Conservation (phyloP, 1,284 basidiomycete species). For the Earliella scabrosa region DNA sequence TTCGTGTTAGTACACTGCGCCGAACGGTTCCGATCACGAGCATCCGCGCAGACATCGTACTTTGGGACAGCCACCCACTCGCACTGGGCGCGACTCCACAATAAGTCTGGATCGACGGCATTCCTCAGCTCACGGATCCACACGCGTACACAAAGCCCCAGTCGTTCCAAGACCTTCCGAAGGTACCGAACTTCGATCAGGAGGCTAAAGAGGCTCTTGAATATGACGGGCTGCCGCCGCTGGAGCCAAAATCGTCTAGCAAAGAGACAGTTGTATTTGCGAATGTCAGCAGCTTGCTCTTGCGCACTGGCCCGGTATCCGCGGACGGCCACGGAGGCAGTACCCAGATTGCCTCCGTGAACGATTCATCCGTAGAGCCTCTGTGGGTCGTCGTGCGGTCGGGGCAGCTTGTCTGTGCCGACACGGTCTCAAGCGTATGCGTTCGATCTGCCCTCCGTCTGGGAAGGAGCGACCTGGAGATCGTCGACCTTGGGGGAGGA, state of each 20-base stretch:
- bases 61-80: conserved; percentile 83
- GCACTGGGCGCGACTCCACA: conserved; percentile 71
- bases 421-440: conserved; percentile 10
- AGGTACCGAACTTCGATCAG: conserved; percentile 61
- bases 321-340: too few relatives aligned
- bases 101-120: conserved; percentile 77
- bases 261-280: conserved; percentile 53
- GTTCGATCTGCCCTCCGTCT: conserved; percentile 14
- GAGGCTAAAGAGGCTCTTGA: conserved; percentile 57
- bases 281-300: conserved; percentile 55
- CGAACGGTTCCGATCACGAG: not conserved
- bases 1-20: too few relatives aligned
- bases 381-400: conserved; percentile 43
- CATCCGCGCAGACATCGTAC: conserved; percentile 49
- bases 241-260: conserved; percentile 43
- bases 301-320: conserved; percentile 22
- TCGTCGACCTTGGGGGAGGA: conserved; percentile 45
- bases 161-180: conserved; percentile 51
- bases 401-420: conserved; percentile 26
- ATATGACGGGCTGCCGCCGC: conserved; percentile 70
- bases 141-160: conserved; percentile 48
- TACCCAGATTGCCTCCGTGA: not conserved
- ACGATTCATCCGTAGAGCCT: conserved; percentile 18
- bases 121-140: conserved; percentile 58
- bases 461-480: conserved; percentile 36